Base-by-base conservation (phyloP, 495 filamentous ascomycete genomes). In the Gamarada debralockiae region DNA sequence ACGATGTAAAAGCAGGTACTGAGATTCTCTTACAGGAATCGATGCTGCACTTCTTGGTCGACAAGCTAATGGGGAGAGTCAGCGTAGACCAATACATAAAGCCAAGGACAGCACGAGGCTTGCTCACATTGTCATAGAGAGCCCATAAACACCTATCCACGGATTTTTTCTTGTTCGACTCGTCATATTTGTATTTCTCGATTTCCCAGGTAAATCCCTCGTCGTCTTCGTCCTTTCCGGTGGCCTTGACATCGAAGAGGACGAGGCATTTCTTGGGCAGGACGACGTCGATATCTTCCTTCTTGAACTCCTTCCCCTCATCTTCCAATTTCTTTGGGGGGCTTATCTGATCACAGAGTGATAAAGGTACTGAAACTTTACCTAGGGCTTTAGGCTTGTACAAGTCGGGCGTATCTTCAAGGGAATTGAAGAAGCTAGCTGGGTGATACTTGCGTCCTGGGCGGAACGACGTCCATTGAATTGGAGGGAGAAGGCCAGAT, bases 361-460 rank as follows among this genome's bases (percentile, higher is more conserved):
- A 45, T 24, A 45, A 23, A 25, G 41, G 41, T 21, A 45, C 8
- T 18, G 40, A 12, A 21, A 41, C 18, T 6, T 23, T 12, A 14
- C 23, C 21, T 25, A 45, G 8, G 8, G 15, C 41, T 27, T 4
- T 3, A 45, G 17, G 15, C 41, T 45, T 23, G 23, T 45, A 45
- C 23, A 45, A 45, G 6, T 27, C 41, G 7, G 41, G 41, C 6
- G 20, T 45, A 27, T 45, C 41, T 45, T 45, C n/a, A n/a, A n/a
- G n/a, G n/a, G n/a, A n/a, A n/a, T n/a, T n/a, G n/a, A n/a, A n/a
- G n/a, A n/a, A n/a, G n/a, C n/a, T n/a, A n/a, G n/a, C n/a, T n/a
- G n/a, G n/a, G n/a, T n/a, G n/a, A n/a, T n/a, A n/a, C n/a, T n/a
- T n/a, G n/a, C n/a, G n/a, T n/a, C n/a, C n/a, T n/a, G n/a, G n/a